Evolutionary conservation across 768 basidiomycete species (phyloP).

Genomic region (Macrolepiota albuminosa): DNA sequence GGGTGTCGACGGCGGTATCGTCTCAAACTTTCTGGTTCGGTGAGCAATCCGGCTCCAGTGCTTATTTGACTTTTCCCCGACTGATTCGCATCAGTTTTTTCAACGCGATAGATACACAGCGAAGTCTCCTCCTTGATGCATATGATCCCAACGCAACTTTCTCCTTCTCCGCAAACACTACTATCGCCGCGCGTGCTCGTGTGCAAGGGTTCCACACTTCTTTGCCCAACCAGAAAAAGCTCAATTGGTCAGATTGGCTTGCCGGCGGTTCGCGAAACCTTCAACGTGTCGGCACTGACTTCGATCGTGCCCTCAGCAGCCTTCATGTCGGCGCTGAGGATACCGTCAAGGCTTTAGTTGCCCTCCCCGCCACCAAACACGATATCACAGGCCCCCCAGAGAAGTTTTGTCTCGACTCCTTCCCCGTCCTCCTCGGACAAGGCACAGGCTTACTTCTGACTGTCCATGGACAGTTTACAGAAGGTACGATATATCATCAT

Average conservation of each 20-base stretch:
- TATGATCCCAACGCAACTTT: conserved; percentile 90
- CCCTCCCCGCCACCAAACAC: conserved; percentile 77
- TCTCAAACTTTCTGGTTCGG: conserved; percentile 77
- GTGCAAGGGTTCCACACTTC: conserved; percentile 62
- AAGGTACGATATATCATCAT: conserved; percentile 48
- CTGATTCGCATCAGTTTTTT: conserved; percentile 59
- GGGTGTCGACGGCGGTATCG: conserved; percentile 62
- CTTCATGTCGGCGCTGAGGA: conserved; percentile 70
- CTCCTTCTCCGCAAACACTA: conserved; percentile 82
- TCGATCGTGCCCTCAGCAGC: conserved; percentile 58
- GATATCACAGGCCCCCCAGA: conserved; percentile 73
- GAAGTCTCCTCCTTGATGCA: conserved; percentile 58
- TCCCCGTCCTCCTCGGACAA: conserved; percentile 63
- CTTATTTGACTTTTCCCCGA: neutral
- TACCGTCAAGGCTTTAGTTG: conserved; percentile 52
- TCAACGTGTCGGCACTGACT: conserved; percentile 53
- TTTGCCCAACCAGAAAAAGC: conserved; percentile 78
- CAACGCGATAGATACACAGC: conserved; percentile 74
- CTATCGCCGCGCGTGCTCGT: conserved; percentile 74
- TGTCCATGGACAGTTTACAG: conserved; percentile 87
- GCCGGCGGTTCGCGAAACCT: conserved; percentile 72
- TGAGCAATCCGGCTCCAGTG: conserved; percentile 31
- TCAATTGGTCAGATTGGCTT: conserved; percentile 77
- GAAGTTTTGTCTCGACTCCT: conserved; percentile 86
- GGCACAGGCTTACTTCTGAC: conserved; percentile 64